phyloP scores from a whole-genome alignment of 305 asterid species.

The Fraxinus dipetala region DNA sequence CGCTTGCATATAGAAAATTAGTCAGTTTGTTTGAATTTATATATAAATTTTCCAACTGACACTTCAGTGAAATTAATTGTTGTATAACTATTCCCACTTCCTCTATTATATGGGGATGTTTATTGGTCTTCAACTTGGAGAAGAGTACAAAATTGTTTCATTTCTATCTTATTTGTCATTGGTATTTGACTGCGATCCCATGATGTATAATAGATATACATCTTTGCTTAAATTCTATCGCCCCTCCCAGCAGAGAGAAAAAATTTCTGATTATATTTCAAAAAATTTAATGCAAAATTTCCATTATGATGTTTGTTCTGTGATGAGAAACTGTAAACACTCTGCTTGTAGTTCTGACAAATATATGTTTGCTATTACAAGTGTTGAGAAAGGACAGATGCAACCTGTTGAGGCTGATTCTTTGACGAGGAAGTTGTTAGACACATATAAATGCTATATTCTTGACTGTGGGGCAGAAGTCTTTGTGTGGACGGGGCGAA shows the following conservation, averaged over 20 bases:
- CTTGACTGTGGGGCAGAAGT: constrained; percentile 85
- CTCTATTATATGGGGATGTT: constrained; percentile 1
- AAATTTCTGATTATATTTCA: constrained; percentile 7
- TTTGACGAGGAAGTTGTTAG: constrained; percentile 68
- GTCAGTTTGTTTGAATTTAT: not conserved
- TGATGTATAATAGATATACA: not conserved
- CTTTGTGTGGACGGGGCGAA: constrained; percentile 91
- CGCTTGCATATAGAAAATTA: not conserved
- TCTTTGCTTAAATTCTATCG: not conserved
- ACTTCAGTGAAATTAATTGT: not conserved
- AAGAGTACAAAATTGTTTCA: not conserved
- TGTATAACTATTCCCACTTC: constrained; percentile 7
- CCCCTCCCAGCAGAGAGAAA: constrained; percentile 1
- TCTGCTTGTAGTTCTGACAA: constrained; percentile 24
- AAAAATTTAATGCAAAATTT: constrained; percentile 16
- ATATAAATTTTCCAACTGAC: constrained; percentile 5
- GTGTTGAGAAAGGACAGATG: constrained; percentile 80
- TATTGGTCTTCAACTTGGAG: not conserved
- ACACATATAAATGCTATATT: constrained; percentile 69
- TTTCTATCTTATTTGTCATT: not conserved
- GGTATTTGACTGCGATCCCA: not conserved
- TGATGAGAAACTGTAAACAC: constrained; percentile 16
- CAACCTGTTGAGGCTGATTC: constrained; percentile 66
- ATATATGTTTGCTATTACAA: constrained; percentile 33
- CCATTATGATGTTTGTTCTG: constrained; percentile 10